Conservation (phyloP, 805 yeast genomes). For the Wickerhamiella brachini region DNA sequence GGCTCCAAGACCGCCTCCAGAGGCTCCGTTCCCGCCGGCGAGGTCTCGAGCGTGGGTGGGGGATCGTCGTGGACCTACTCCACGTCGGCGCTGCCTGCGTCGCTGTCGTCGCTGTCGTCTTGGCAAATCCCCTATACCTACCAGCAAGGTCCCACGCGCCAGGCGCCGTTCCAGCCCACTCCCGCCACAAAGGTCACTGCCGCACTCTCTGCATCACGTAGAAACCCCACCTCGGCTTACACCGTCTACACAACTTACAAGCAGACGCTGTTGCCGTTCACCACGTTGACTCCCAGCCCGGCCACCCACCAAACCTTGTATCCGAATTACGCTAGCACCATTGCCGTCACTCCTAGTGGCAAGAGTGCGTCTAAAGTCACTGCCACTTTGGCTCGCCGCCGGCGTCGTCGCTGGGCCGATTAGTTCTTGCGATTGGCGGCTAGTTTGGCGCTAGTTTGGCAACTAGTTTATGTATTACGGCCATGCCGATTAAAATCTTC, state of each 20-base stretch:
- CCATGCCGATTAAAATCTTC: not conserved
- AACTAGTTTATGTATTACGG: not conserved
- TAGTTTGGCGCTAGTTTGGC: not conserved
- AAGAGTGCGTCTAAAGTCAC: constrained; percentile 38
- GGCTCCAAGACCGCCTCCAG: constrained; percentile 31
- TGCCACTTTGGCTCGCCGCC: constrained; percentile 9
- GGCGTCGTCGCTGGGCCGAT: constrained; percentile 15
- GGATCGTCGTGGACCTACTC: constrained; percentile 6
- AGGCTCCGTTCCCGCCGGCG: constrained; percentile 3
- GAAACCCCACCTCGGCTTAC: constrained; percentile 54
- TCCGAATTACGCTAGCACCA: constrained; percentile 53
- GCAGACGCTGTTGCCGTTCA: constrained; percentile 25
- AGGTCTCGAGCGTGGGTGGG: not conserved
- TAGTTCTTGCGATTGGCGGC: constrained; percentile 10
- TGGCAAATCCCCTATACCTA: constrained; percentile 46
- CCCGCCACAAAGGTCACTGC: constrained; percentile 62
- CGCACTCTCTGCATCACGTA: constrained; percentile 41
- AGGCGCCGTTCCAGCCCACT: constrained; percentile 88
- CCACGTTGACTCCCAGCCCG: constrained; percentile 84
- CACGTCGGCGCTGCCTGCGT: constrained; percentile 33
- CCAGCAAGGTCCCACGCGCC: constrained; percentile 69
- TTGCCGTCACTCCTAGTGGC: constrained; percentile 49
- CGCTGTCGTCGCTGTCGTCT: constrained; percentile 28
- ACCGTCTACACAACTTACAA: constrained; percentile 40
- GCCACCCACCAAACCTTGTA: constrained; percentile 49